Evolutionary conservation across 2,329 filamentous ascomycete genomes (phyloP).

Genomic region (Knufia fluminis): DNA sequence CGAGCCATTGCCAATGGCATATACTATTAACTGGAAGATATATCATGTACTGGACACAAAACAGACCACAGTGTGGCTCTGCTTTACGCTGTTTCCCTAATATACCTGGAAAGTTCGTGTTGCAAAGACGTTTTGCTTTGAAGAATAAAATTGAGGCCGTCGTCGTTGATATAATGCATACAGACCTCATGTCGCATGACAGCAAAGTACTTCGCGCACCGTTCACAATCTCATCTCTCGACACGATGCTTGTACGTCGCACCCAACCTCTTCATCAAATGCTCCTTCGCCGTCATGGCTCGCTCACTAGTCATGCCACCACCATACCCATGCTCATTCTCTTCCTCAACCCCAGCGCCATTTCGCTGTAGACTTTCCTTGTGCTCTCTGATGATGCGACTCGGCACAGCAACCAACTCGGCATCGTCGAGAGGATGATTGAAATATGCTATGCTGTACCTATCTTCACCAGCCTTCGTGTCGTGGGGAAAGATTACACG

Average conservation of each 20-base stretch:
- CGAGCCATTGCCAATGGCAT: too few species aligned
- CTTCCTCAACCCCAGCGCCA: slow-evolving; percentile 25
- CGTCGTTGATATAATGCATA: too few species aligned
- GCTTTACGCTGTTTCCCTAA: too few species aligned
- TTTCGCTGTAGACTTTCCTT: slow-evolving; percentile 22
- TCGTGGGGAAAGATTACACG: slow-evolving; percentile 64
- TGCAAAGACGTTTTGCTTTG: too few species aligned
- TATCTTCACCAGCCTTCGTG: slow-evolving; percentile 34
- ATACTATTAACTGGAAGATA: too few species aligned
- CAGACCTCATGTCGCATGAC: too few species aligned
- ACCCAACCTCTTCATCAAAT: slow-evolving; percentile 48
- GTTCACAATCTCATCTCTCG: slow-evolving; percentile 14
- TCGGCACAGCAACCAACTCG: slow-evolving; percentile 47
- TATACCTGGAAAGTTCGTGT: too few species aligned
- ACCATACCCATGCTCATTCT: slow-evolving; percentile 33
- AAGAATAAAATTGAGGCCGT: too few species aligned
- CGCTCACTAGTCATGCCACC: slow-evolving; percentile 29
- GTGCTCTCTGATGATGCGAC: slow-evolving; percentile 38
- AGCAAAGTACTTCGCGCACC: too few species aligned
- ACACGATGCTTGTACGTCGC: slow-evolving; percentile 47
- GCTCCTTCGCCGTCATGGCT: slow-evolving; percentile 48
- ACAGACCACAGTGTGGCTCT: too few species aligned
- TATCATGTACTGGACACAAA: too few species aligned
- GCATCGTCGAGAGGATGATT: slow-evolving; percentile 52
- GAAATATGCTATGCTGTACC: slow-evolving; percentile 55